Percentiles rank a stretch among this genome's conserved stretches.
Conservation (phyloP, 148 eudicot genomes). For the Hydrangea macrophylla region DNA sequence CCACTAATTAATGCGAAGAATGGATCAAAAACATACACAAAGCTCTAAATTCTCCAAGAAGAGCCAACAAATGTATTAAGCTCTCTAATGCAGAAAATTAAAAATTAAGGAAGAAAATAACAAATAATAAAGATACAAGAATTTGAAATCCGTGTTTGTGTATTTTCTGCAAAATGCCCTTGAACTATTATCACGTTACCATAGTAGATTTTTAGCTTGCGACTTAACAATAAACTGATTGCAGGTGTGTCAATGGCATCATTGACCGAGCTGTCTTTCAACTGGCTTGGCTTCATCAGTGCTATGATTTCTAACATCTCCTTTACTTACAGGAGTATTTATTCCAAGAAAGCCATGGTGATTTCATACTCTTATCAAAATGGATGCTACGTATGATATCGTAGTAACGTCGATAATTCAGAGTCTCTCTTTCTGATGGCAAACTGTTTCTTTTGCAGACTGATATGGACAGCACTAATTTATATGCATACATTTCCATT, state of each 20-base stretch:
- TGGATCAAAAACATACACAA: too few species aligned
- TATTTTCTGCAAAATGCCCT: neutral
- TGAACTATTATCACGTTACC: neutral
- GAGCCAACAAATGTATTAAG: too few species aligned
- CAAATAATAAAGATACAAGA: too few species aligned
- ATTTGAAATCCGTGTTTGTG: neutral
- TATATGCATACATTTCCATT: slow-evolving; percentile 95
- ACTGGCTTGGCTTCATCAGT: slow-evolving; percentile 90
- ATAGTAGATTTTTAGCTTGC: too few species aligned
- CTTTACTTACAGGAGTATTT: slow-evolving; percentile 97
- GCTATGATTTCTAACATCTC: slow-evolving; percentile 99
- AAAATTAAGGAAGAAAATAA: neutral
- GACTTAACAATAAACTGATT: slow-evolving; percentile 12
- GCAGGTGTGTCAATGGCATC: slow-evolving; percentile 99
- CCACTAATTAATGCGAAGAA: too few species aligned
- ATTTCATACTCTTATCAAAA: slow-evolving; percentile 1
- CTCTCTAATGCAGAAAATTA: too few species aligned
- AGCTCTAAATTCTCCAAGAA: too few species aligned
- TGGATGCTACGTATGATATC: neutral
- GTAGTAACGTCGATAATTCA: neutral
- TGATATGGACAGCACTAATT: slow-evolving; percentile 97
- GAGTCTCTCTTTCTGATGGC: neutral
- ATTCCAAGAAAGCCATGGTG: slow-evolving; percentile 99
- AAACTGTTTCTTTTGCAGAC: slow-evolving; percentile 61
- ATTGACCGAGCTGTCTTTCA: slow-evolving; percentile 91